Evolutionary conservation across 805 yeast species (phyloP).

Genomic region (Lipomyces sp.): DNA sequence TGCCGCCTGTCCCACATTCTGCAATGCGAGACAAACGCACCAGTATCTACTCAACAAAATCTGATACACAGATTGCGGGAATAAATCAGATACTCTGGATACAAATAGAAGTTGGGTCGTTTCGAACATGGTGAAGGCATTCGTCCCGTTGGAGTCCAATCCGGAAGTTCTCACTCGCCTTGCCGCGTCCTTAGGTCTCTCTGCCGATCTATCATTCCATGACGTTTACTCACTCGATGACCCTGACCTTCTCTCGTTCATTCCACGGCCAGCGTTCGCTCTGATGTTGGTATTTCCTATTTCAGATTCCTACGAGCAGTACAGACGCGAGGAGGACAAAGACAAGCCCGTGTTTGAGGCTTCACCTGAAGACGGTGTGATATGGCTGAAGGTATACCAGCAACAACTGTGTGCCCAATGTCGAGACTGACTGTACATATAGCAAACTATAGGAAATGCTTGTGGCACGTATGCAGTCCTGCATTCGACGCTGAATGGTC

Average conservation of each 20-base stretch:
- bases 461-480: conserved; percentile 91
- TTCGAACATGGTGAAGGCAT: conserved; percentile 17
- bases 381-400: conserved; percentile 60
- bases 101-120: neutral
- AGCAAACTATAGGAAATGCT: conserved; percentile 83
- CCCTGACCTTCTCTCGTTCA: conserved; percentile 73
- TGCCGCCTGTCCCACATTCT: too few species aligned
- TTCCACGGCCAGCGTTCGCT: conserved; percentile 81
- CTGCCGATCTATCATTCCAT: conserved; percentile 62
- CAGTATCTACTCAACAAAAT: neutral
- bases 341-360: conserved; percentile 32
- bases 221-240: conserved; percentile 89
- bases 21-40: neutral
- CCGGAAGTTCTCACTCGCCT: conserved; percentile 80
- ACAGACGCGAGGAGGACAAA: conserved; percentile 52
- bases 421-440: conserved; percentile 37
- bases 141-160: conserved; percentile 85
- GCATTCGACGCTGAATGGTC: conserved; percentile 58
- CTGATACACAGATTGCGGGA: neutral
- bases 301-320: conserved; percentile 61
- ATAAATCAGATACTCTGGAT: too few species aligned
- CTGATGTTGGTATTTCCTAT: conserved; percentile 83
- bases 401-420: neutral
- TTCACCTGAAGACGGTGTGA: conserved; percentile 44
- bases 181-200: conserved; percentile 69